Base-by-base conservation (phyloP, 441 rosid species). In the Pelargonium citronellum region DNA sequence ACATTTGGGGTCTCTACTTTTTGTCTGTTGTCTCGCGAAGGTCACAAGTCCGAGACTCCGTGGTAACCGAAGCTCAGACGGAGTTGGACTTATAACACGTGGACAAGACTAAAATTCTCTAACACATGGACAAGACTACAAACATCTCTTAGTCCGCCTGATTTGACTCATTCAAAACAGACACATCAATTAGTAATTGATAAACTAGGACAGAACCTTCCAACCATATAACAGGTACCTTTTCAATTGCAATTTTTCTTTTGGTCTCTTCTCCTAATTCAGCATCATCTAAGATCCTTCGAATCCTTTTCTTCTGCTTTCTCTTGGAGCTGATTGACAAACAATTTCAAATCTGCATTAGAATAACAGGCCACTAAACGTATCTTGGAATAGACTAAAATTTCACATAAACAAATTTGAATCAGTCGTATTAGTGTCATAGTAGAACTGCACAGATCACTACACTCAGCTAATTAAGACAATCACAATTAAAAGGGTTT, bases 201-300 rank as follows among this genome's bases (percentile, higher is more conserved):
- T 34, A 68, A 76, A 74, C 7, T 20, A 27, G 39, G 39, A 11
- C 20, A 16, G 39, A 62, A n/a, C 37, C 34, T 5, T 22, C 46
- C 27, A 71, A 64, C 69, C 64, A 64, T 71, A 66, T 58, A 62
- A 15, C 75, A 43, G 73, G 43, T 74, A 91, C 99, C 95, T 96
- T 94, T 85, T 96, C 99, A 41, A 96, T 90, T 67, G 98, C 99
- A 72, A 94, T 96, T 87, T 96, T 96, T 71, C 89, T 88, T 84
- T 88, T 91, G 16, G 99, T 96, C 72, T 94, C 98, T 78, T 93
- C 98, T 73, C 99, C 99, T 79, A 96, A 81, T 86, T 96, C 99
- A 74, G 98, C 85, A 82, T 96, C 99, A 79, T 96, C 99, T 71
- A 96, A 83, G 64, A 96, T 96, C 84, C 99, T 83, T 55, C 99